Percentiles rank a stretch among this genome's conserved stretches.
These are phyloP conservation scores for Leishmania lainsoni DNA, from an alignment of 208 protist species.

Conservation along the genomic window DNA sequence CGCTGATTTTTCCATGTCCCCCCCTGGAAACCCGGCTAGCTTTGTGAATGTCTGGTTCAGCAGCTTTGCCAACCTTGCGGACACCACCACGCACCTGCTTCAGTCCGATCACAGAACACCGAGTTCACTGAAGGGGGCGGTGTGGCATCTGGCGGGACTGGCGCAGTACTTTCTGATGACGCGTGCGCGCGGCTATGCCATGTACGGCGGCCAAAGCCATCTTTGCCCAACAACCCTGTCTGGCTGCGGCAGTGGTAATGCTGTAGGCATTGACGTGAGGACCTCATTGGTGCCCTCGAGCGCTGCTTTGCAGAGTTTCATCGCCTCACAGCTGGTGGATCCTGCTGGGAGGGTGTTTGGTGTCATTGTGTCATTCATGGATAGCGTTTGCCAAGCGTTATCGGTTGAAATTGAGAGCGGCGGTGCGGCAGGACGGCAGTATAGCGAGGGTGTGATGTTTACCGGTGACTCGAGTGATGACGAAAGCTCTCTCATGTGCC, in stretches of 20 bases:
- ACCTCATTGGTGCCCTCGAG: constrained; percentile 1
- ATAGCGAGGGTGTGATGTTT: constrained; percentile 28
- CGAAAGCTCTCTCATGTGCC: constrained; percentile 11
- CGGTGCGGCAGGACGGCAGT: constrained; percentile 20
- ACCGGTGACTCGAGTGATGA: constrained; percentile 24
- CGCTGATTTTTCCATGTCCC: neutral
- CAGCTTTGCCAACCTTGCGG: constrained; percentile 41
- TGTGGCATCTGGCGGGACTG: constrained; percentile 57
- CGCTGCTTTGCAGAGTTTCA: constrained; percentile 22
- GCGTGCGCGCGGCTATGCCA: constrained; percentile 28
- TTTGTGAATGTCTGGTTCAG: constrained; percentile 48
- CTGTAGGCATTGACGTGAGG: neutral
- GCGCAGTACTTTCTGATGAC: constrained; percentile 45
- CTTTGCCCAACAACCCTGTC: neutral
- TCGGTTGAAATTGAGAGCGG: constrained; percentile 31
- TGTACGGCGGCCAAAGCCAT: constrained; percentile 27
- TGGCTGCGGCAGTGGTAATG: constrained; percentile 5
- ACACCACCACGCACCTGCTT: constrained; percentile 52
- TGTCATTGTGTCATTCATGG: constrained; percentile 34
- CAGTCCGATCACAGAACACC: constrained; percentile 40
- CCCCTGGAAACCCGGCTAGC: neutral
- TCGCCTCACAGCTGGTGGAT: constrained; percentile 27
- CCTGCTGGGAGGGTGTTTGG: constrained; percentile 26
- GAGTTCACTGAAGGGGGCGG: constrained; percentile 40
- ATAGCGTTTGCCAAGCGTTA: constrained; percentile 28